Evolutionary conservation across 768 basidiomycete genomes (phyloP).

Genomic region (Suillus occidentalis): DNA sequence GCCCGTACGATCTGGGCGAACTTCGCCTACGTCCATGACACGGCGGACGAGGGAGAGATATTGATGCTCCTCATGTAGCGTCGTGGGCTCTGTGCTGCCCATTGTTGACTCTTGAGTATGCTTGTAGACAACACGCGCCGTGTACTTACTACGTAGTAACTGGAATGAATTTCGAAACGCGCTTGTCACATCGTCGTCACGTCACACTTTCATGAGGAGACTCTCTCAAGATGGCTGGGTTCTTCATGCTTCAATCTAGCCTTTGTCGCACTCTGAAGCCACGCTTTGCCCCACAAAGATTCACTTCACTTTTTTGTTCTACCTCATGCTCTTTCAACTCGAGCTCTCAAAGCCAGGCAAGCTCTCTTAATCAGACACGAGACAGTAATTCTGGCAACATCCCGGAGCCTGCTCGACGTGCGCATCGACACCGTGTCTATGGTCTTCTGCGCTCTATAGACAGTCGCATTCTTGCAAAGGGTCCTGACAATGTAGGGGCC

Average conservation of each 20-base stretch:
- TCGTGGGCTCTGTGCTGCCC: constrained; percentile 4
- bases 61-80: constrained; percentile 79
- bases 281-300: neutral
- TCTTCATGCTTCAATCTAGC: constrained; percentile 1
- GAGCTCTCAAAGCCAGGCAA: neutral
- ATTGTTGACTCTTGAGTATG: neutral
- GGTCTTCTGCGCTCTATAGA: constrained; percentile 27
- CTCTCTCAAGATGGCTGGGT: neutral
- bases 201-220: neutral
- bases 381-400: neutral
- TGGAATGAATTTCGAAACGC: neutral
- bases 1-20: constrained; percentile 88
- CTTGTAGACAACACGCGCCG: neutral
- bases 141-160: no score
- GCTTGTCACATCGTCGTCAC: neutral
- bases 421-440: constrained; percentile 23
- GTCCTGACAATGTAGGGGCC: constrained; percentile 18
- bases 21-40: constrained; percentile 74
- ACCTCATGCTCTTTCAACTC: neutral
- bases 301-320: neutral
- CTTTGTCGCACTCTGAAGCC: neutral
- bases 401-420: neutral
- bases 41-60: constrained; percentile 81
- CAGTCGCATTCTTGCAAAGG: constrained; percentile 24
- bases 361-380: no score